Percentiles rank a stretch among this genome's conserved stretches.
These are phyloP conservation scores for Apiotrichum domesticum DNA, from an alignment of 1,284 basidiomycete genomes.

Conservation along the genomic window DNA sequence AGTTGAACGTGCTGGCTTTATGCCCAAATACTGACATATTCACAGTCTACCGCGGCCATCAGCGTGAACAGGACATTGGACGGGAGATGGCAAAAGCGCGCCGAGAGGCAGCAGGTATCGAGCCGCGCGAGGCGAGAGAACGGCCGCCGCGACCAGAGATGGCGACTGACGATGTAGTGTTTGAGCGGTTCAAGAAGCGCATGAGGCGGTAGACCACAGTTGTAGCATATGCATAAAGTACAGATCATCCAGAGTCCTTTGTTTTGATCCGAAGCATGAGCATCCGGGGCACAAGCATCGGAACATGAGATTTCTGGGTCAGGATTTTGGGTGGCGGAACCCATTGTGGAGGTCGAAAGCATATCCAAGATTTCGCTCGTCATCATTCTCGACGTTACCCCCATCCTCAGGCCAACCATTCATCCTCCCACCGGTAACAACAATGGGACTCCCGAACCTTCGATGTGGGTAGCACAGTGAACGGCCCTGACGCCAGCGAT, in stretches of 20 bases:
- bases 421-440: background rate
- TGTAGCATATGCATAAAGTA: background rate
- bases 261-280: too few species aligned
- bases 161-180: constrained; percentile 84
- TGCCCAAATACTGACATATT: background rate
- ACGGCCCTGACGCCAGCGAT: constrained; percentile 29
- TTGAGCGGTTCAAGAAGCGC: constrained; percentile 51
- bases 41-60: constrained; percentile 70
- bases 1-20: constrained; percentile 35
- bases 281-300: too few species aligned
- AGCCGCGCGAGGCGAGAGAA: constrained; percentile 33
- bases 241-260: too few species aligned
- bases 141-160: constrained; percentile 53
- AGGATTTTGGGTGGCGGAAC: too few species aligned
- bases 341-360: too few species aligned
- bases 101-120: constrained; percentile 68
- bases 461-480: constrained; percentile 28
- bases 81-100: constrained; percentile 80
- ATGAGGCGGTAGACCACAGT: background rate
- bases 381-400: background rate
- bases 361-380: background rate
- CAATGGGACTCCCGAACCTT: constrained; percentile 43
- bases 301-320: too few species aligned
- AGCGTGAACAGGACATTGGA: constrained; percentile 69
- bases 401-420: background rate